Conservation (phyloP, 306 rosid genomes). For the Medicago arabica region DNA sequence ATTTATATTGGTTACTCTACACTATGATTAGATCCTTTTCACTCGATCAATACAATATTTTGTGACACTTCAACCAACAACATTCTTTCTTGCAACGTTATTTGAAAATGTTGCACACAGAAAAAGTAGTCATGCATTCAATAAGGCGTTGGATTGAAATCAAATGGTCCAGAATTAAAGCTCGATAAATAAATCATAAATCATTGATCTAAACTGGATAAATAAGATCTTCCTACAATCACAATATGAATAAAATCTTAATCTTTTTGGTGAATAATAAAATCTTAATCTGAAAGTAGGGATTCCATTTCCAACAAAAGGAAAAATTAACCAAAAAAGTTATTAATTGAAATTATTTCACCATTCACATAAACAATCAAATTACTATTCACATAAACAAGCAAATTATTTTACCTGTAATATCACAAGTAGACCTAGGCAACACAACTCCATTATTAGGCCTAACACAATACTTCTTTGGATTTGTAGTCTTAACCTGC, state of each 20-base stretch:
- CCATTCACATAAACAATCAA: slow-evolving; percentile 3
- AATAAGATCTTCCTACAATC: neutral
- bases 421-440: slow-evolving; percentile 86
- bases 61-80: neutral
- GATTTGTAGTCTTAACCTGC: slow-evolving; percentile 93
- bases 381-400: slow-evolving; percentile 3
- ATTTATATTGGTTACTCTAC: neutral
- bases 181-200: neutral
- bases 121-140: no score
- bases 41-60: neutral
- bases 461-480: slow-evolving; percentile 94
- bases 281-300: neutral
- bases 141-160: neutral
- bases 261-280: no score
- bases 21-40: neutral
- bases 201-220: neutral
- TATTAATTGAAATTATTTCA: slow-evolving; percentile 17
- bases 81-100: neutral
- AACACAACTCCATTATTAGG: slow-evolving; percentile 90
- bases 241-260: neutral
- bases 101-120: no score
- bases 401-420: slow-evolving; percentile 57
- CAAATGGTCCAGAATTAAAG: neutral
- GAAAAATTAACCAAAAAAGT: neutral
- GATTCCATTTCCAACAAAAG: neutral